Evolutionary conservation across 768 basidiomycete genomes (phyloP), one percentile per base, ranked within the genome.

Genomic region (Psilocybe azurescens): DNA sequence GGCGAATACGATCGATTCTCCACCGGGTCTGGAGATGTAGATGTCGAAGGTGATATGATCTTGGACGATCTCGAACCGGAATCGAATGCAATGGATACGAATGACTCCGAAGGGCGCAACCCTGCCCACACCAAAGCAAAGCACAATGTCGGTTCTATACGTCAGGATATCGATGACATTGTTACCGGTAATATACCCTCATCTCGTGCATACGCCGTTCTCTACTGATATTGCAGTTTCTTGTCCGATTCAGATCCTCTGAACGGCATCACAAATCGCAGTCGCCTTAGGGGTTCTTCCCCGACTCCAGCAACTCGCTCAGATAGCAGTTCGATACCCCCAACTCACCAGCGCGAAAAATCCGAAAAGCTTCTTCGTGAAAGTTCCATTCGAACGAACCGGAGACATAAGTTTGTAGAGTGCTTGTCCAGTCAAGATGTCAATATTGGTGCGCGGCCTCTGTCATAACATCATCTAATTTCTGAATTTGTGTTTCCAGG

Each of bases 361-460:
- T 78, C 83, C 1, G 87, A 86, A 69, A 90, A 86, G 66, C 80
- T 90, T 16, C 77, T 85, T 70, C 85, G 91, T 20, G 90, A 93
- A 73, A 83, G 85, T 16, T 94, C 92, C 9, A 90, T 94, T 72
- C 85, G 87, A 59, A 87, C 89, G 10, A 93, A 90, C 70, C 83
- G 91, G 65, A 85, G 87, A 56, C 83, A 88, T 62, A 95, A 94
- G 70, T 95, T 97, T 71, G 77, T 92, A 44, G 89, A 91, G 60
- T 94, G 91, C 72, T 76, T 97, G 47, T 83, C 81, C 30, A 83
- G 82, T 61, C 86, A 89, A 57, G 91, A 94, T 65, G 89, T 96
- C 53, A 90, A 94, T 72, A 90, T 97, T 51, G 86, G 91, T 92
- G 68, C 65, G 88, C 79, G 48, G 53, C n/a, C 33, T 54, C 24